These are phyloP conservation scores for Piper longum DNA, from an alignment of 164 flowering plant genomes.

Conservation along the genomic window DNA sequence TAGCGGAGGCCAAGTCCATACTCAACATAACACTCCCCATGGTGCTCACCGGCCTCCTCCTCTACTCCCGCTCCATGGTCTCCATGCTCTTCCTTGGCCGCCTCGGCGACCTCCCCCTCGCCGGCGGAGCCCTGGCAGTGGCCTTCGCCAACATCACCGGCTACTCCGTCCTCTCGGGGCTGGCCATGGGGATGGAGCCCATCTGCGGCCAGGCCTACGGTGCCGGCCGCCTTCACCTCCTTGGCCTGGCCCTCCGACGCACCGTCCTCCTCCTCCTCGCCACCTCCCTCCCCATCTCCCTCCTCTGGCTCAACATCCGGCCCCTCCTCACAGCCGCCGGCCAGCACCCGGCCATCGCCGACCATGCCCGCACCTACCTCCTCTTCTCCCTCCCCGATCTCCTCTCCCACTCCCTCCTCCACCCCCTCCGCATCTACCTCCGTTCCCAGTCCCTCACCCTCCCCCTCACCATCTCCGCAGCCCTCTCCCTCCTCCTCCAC, in stretches of 20 bases:
- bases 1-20: constrained; percentile 35
- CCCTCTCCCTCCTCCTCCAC: constrained; percentile 43
- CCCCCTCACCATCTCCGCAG: constrained; percentile 51
- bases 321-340: constrained; percentile 32
- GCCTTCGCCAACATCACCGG: constrained; percentile 87
- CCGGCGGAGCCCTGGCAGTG: constrained; percentile 60
- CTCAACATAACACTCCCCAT: constrained; percentile 48
- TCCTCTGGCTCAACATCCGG: constrained; percentile 57
- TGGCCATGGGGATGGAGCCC: constrained; percentile 83
- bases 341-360: constrained; percentile 39
- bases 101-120: constrained; percentile 50
- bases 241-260: constrained; percentile 46
- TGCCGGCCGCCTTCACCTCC: constrained; percentile 38
- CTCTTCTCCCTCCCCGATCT: constrained; percentile 60
- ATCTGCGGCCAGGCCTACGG: constrained; percentile 81
- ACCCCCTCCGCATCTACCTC: constrained; percentile 58
- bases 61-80: constrained; percentile 64
- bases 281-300: constrained; percentile 35
- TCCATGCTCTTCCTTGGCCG: constrained; percentile 76
- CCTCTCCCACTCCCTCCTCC: constrained; percentile 43
- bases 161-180: constrained; percentile 66
- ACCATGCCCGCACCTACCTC: constrained; percentile 41
- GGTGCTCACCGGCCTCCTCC: constrained; percentile 47
- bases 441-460: constrained; percentile 52
- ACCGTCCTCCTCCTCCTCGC: constrained; percentile 39